Base-by-base conservation (phyloP, 2,329 filamentous ascomycete species). In the Arthroderma uncinatum region DNA sequence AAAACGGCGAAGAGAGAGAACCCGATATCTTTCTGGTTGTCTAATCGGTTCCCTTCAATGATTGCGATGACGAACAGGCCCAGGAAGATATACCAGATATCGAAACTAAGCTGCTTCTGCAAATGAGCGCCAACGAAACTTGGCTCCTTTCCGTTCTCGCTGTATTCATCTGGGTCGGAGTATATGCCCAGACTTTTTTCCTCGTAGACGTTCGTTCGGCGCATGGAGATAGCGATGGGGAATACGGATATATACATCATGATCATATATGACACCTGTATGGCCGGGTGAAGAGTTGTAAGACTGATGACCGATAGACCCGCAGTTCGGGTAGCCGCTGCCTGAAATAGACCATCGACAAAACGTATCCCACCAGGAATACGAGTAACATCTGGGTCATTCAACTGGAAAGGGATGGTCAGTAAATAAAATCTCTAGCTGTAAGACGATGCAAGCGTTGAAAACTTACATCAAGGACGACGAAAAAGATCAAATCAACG, bases 231-330 rank as follows among this genome's bases (percentile, higher is more conserved):
- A 68, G 93, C 92, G 64, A 97, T 95, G 4, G 92, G 92, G 64
- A 95, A 95, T 59, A 96, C 88, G 58, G 91, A 95, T 61, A 97
- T 95, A 72, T 97, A 97, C 93, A 97, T 97, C 93, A 97, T 97
- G 71, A 97, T 85, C 72, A 97, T 77, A 74, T 96, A 97, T 23
- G 90, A 89, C 12, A 94, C 89, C 66, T 95, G 91, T 58, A 96
- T 89, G 2, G 87, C 93, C 0, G 93, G 91, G 63, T 97, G 91
- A 1, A 98, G 76, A 0, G 80, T 74, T 1, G 86, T 76, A 39
- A 97, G 74, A 67, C 86, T 89, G 64, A 97, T 82, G 30, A 87
- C 87, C 0, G 87, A 79, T 66, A 96, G 95, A 0, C 93, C 92
- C 2, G 93, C 92, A 0, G 93, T 97, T 67, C 93, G 79, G 0